A percentile compares a stretch with the other conserved stretches of the same genome.
phyloP scores from a whole-genome alignment of 345 rosid genomes.

The Balakata baccata region DNA sequence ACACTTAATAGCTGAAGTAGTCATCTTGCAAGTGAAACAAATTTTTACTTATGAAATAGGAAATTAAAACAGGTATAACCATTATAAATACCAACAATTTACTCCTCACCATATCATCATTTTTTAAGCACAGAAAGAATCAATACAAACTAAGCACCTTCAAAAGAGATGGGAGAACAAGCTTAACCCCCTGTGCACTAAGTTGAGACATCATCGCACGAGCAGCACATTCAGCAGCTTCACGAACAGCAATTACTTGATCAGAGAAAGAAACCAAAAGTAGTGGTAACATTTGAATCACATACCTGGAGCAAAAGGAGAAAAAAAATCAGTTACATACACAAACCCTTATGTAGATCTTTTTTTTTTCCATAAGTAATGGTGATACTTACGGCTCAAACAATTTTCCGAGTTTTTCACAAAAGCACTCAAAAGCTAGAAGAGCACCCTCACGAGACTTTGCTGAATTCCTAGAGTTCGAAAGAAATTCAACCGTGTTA shows the following conservation, averaged over 20 bases:
- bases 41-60: neutral
- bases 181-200: slow-evolving; percentile 86
- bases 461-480: slow-evolving; percentile 63
- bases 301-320: slow-evolving; percentile 56
- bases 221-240: slow-evolving; percentile 97
- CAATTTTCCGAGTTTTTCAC: slow-evolving; percentile 87
- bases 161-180: slow-evolving; percentile 89
- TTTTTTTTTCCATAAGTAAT: neutral
- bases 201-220: slow-evolving; percentile 99
- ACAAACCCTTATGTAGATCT: neutral
- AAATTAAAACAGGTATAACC: neutral
- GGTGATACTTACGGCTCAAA: slow-evolving; percentile 81
- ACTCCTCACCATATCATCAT: neutral
- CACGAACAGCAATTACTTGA: slow-evolving; percentile 97
- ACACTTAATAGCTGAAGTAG: neutral
- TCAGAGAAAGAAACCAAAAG: slow-evolving; percentile 95
- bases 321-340: neutral
- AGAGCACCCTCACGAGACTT: slow-evolving; percentile 93
- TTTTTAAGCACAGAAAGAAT: neutral
- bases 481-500: slow-evolving; percentile 12
- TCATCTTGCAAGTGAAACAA: neutral
- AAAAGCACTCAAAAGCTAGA: slow-evolving; percentile 92
- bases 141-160: slow-evolving; percentile 47
- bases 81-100: neutral
- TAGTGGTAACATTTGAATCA: slow-evolving; percentile 87